A percentile compares a stretch with the other conserved stretches of the same genome.
These are phyloP conservation scores for Adansonia gregorii DNA, from an alignment of 441 rosid genomes.

Conservation along the genomic window DNA sequence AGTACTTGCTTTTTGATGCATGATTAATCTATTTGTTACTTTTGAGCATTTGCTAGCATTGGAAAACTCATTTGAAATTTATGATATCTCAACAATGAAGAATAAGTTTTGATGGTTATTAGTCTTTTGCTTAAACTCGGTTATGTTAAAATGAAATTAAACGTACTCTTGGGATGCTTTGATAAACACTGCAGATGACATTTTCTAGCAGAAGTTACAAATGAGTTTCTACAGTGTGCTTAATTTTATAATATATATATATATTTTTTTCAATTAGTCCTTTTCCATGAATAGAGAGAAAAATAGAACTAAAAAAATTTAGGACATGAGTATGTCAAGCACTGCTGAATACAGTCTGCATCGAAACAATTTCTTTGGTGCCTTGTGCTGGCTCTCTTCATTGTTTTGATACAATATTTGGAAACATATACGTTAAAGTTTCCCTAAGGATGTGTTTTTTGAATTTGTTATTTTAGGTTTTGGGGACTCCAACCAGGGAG, in stretches of 20 bases:
- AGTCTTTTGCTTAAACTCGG: constrained; percentile 8
- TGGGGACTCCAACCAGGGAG: constrained; percentile 98
- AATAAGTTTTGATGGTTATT: neutral
- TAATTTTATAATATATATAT: neutral
- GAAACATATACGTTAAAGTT: neutral
- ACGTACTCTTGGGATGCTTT: neutral
- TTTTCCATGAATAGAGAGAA: neutral
- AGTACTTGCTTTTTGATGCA: constrained; percentile 1
- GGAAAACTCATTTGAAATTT: neutral
- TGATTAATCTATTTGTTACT: constrained; percentile 6
- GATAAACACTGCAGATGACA: neutral
- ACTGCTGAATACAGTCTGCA: constrained; percentile 1
- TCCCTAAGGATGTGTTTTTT: neutral
- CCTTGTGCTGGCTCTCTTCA: neutral
- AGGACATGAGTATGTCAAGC: neutral
- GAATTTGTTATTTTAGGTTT: constrained; percentile 54
- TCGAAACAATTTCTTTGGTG: neutral
- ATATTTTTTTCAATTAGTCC: neutral
- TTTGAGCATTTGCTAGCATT: constrained; percentile 1
- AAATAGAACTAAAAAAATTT: neutral
- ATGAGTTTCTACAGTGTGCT: constrained; percentile 1
- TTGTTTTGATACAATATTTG: constrained; percentile 5
- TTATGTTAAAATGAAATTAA: constrained; percentile 11
- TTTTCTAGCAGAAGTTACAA: neutral
- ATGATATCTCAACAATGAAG: neutral